Percentiles rank a stretch among this genome's conserved stretches.
These are phyloP conservation scores for Pseudonectria foliicola DNA, from an alignment of 2,329 filamentous ascomycete species.

Conservation along the genomic window DNA sequence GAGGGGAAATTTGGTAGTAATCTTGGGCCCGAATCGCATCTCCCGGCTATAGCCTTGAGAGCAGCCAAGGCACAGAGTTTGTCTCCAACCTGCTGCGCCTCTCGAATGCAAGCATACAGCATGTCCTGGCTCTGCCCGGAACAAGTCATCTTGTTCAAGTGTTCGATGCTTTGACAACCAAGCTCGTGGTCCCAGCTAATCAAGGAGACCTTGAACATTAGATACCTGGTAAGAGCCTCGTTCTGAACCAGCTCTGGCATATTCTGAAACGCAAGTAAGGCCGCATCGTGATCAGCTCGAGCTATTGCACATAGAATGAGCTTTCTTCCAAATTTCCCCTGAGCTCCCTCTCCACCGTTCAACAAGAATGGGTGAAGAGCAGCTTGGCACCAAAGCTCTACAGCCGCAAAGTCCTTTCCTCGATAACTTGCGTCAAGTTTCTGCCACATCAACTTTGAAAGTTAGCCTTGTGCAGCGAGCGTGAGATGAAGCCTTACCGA, in stretches of 20 bases:
- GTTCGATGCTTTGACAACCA: slow-evolving; percentile 57
- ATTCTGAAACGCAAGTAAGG: slow-evolving; percentile 36
- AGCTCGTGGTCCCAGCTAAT: slow-evolving; percentile 47
- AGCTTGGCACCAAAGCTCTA: slow-evolving; percentile 65
- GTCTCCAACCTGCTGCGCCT: slow-evolving; percentile 62
- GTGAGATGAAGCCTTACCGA: slow-evolving; percentile 40
- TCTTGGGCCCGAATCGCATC: slow-evolving; percentile 12
- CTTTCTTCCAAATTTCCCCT: slow-evolving; percentile 63
- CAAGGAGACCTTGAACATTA: slow-evolving; percentile 69
- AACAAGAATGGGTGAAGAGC: slow-evolving; percentile 62
- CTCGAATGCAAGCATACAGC: slow-evolving; percentile 73
- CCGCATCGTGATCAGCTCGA: slow-evolving; percentile 22
- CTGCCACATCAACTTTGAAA: slow-evolving; percentile 70
- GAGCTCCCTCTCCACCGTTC: slow-evolving; percentile 58
- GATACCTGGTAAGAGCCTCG: slow-evolving; percentile 61
- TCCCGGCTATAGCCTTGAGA: slow-evolving; percentile 27
- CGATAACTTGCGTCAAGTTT: slow-evolving; percentile 54
- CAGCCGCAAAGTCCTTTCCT: slow-evolving; percentile 43
- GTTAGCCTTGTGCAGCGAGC: slow-evolving; percentile 8
- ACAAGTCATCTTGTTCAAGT: slow-evolving; percentile 45
- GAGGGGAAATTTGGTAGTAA: slow-evolving; percentile 27
- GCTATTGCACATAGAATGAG: slow-evolving; percentile 63
- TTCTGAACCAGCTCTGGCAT: slow-evolving; percentile 53
- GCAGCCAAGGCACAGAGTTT: slow-evolving; percentile 44
- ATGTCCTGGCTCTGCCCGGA: slow-evolving; percentile 48